phyloP scores from a whole-genome alignment of 768 basidiomycete genomes.

The Pleurotus eryngii region DNA sequence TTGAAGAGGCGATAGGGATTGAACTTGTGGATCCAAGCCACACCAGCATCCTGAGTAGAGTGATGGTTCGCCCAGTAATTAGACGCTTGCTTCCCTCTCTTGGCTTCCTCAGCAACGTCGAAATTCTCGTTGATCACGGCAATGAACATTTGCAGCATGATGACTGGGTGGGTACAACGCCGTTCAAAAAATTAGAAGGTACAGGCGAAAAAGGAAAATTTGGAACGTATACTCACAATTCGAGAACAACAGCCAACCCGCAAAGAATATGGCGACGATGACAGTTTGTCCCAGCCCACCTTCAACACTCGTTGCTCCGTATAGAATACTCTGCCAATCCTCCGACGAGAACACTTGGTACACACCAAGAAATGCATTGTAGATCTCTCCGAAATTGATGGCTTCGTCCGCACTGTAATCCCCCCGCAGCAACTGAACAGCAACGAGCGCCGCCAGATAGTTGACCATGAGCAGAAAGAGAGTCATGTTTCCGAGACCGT shows the following conservation, averaged over 20 bases:
- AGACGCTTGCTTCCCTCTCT: conserved; percentile 76
- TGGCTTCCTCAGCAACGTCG: conserved; percentile 85
- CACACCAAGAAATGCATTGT: conserved; percentile 80
- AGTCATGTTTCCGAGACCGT: conserved; percentile 88
- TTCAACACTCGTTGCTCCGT: conserved; percentile 61
- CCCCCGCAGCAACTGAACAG: conserved; percentile 82
- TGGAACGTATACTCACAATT: conserved; percentile 61
- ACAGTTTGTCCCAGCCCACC: conserved; percentile 61
- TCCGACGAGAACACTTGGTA: conserved; percentile 93
- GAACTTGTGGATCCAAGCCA: conserved; percentile 65
- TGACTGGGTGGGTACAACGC: conserved; percentile 49
- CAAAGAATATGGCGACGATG: conserved; percentile 68
- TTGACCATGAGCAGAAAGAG: conserved; percentile 88
- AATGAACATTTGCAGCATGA: conserved; percentile 93
- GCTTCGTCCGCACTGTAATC: conserved; percentile 53
- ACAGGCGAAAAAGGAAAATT: conserved; percentile 3
- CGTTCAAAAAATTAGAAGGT: neutral
- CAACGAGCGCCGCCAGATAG: conserved; percentile 78
- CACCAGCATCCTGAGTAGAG: conserved; percentile 42
- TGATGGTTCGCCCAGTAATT: conserved; percentile 56
- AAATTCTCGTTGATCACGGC: conserved; percentile 98
- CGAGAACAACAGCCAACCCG: conserved; percentile 86
- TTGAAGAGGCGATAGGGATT: conserved; percentile 89
- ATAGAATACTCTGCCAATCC: conserved; percentile 85
- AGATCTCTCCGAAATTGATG: conserved; percentile 80